Base-by-base conservation (phyloP, 2,329 filamentous ascomycete species). In the Sclerotinia minor region DNA sequence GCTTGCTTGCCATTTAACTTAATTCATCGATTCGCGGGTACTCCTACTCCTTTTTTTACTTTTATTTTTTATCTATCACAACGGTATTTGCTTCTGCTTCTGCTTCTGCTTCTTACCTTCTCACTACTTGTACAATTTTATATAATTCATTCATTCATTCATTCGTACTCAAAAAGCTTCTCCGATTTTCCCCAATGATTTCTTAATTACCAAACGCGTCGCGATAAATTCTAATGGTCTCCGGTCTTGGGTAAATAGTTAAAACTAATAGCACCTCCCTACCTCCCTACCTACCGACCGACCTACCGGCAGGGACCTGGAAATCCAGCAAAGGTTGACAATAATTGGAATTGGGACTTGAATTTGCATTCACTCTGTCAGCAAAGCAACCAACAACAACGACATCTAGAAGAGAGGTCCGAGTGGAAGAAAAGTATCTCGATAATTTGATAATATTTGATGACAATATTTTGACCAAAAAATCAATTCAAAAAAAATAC, bases 191-290 rank as follows among this genome's bases (percentile, higher is more conserved):
- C 8, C n/a, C 8, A 38, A 50, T 45, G 52, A 44, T 53, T 15
- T 63, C n/a, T 63, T 44, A 67, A 52, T 67, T 67, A 67, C 49
- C 58, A 68, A 69, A 68, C 70, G 68, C 68, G 70, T 71, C 71
- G 70, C 71, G 67, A 67, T 32, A 35, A 29, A 17, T 47, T 47
- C 63, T 35, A 58, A 58, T 26, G 52, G 52, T 32, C 11, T n/a
- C 21, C 35, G 26, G 52, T 54, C 21, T 41, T 41, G 4, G n/a
- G 21, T n/a, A n/a, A 19, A 15, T 54, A 21, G 8, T 26, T 19
- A 11, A n/a, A 44, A 26, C 32, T 58, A 44, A 35, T 44, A 38
- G 13, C n/a, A n/a, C n/a, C 35, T 38, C 35, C 35, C 11, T 38
- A 38, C 35, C 35, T 8, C 1, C 35, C 32, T 35, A 35, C 35